Conservation (phyloP, 148 eudicot species). For the Nepenthes gracilis region DNA sequence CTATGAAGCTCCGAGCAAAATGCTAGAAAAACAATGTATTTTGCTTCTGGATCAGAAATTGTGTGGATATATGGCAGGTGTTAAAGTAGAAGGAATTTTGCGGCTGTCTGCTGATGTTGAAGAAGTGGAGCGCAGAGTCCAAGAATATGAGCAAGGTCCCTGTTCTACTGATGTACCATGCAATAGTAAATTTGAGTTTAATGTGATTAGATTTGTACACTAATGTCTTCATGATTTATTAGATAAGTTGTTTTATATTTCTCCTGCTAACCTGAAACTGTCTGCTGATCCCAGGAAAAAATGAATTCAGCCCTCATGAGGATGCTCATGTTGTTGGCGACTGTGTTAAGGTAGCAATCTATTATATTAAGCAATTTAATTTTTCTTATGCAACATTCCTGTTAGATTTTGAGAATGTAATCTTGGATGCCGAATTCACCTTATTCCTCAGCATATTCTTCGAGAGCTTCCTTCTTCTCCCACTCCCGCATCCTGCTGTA, state of each 20-base stretch:
- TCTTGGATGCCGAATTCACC: background rate
- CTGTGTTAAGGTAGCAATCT: constrained; percentile 55
- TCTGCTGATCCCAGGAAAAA: constrained; percentile 42
- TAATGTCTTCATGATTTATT: background rate
- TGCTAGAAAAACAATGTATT: too few relatives aligned
- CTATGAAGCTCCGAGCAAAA: too few relatives aligned
- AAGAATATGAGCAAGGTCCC: constrained; percentile 83
- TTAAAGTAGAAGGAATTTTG: constrained; percentile 78
- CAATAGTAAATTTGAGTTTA: background rate
- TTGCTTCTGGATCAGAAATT: too few relatives aligned
- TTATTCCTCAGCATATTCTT: constrained; percentile 50
- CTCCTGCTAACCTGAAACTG: background rate
- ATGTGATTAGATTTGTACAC: background rate
- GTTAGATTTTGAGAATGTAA: background rate
- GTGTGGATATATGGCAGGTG: constrained; percentile 28
- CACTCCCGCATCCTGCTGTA: constrained; percentile 97
- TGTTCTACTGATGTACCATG: background rate
- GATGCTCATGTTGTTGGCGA: constrained; percentile 91
- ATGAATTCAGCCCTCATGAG: constrained; percentile 66
- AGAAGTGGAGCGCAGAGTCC: constrained; percentile 74
- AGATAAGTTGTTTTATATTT: background rate
- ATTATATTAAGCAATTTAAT: too few relatives aligned
- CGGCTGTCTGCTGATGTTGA: constrained; percentile 99
- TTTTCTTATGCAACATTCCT: background rate
- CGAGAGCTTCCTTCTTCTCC: constrained; percentile 96